Evolutionary conservation across 2,329 filamentous ascomycete species (phyloP).

Genomic region (Pseudocercospora crystallina): DNA sequence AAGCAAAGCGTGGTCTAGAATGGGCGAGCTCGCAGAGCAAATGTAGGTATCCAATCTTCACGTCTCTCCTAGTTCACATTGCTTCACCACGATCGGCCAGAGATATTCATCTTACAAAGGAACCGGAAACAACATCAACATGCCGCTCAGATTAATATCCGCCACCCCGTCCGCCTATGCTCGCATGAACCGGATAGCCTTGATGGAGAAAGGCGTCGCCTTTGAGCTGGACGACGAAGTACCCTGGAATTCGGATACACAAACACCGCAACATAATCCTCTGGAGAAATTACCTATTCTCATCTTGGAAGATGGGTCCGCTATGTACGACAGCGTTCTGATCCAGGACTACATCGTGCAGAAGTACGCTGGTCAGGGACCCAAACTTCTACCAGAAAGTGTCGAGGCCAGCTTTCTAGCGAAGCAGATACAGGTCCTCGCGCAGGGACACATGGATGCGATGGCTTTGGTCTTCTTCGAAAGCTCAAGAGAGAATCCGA

Average conservation of each 20-base stretch:
- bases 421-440: neutral
- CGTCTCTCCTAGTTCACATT: too few species aligned
- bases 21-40: too few species aligned
- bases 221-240: constrained; percentile 42
- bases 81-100: too few species aligned
- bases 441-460: neutral
- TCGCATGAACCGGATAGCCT: constrained; percentile 40
- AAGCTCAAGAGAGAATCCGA: neutral
- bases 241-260: constrained; percentile 39
- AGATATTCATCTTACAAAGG: too few species aligned
- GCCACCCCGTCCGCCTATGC: constrained; percentile 41
- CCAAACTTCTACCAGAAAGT: neutral
- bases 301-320: constrained; percentile 27
- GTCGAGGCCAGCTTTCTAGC: neutral
- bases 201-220: constrained; percentile 38
- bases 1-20: too few species aligned
- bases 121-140: neutral
- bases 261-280: constrained; percentile 39
- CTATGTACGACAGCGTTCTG: neutral
- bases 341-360: neutral
- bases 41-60: too few species aligned
- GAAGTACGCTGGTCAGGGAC: neutral
- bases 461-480: neutral
- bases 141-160: constrained; percentile 21
- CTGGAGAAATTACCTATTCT: constrained; percentile 40